These are phyloP conservation scores for Mitragyna speciosa DNA, from an alignment of 257 asterid genomes.

Conservation along the genomic window DNA sequence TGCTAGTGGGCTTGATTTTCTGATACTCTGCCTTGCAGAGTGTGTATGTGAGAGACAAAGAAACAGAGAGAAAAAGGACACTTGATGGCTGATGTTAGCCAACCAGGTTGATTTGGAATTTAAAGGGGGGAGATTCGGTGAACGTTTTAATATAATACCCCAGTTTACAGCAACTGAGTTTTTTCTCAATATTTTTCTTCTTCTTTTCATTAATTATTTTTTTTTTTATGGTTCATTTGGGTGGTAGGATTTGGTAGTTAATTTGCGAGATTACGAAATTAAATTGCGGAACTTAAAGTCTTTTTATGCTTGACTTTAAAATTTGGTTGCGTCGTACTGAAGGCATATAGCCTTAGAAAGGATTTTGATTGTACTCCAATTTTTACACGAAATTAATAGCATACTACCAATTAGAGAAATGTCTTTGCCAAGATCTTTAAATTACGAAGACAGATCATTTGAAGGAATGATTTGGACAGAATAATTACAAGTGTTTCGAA, in stretches of 20 bases:
- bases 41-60: not conserved
- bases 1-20: not conserved
- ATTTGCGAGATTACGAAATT: not conserved
- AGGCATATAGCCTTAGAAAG: too few relatives aligned
- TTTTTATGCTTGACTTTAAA: not conserved
- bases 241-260: not conserved
- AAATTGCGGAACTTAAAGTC: not conserved
- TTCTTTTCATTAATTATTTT: too few relatives aligned
- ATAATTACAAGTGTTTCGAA: too few relatives aligned
- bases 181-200: not conserved
- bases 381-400: too few relatives aligned
- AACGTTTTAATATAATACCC: not conserved
- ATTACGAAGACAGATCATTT: too few relatives aligned
- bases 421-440: too few relatives aligned
- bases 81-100: conserved; percentile 30
- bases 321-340: too few relatives aligned
- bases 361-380: too few relatives aligned
- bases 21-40: not conserved
- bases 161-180: not conserved
- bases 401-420: too few relatives aligned
- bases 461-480: too few relatives aligned
- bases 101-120: conserved; percentile 20
- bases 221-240: not conserved
- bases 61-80: conserved; percentile 13
- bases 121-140: conserved; percentile 37